Base-by-base conservation (phyloP, 371 early-diverging fungal genomes). In the Funneliformis caledonium region DNA sequence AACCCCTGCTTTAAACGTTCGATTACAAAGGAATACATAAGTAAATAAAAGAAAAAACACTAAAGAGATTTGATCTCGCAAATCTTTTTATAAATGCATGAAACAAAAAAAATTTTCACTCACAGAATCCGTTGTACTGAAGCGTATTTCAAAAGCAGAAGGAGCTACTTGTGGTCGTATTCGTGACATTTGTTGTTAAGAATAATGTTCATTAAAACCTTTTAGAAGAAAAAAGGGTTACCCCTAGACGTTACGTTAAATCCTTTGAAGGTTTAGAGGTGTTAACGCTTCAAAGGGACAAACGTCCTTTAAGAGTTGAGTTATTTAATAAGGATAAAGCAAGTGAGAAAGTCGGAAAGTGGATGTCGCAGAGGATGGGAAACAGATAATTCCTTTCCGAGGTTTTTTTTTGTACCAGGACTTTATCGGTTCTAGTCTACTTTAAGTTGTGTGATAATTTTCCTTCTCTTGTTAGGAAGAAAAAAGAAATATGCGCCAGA, bases 131-230 rank as follows among this genome's bases (percentile, higher is more conserved):
- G 75, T 42, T 16, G 43, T 45, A 45, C 45, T 70, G 42, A 75
- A 75, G 43, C 75, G 75, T 42, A 75, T 75, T 37, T 75, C 75
- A 59, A 75, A 75, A 47, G 72, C 72, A 60, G 75, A 31, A n/a
- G 75, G 75, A 10, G 26, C 61, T 16, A 31, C 42, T 74, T 74
- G 59, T 43, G 26, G 59, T 61, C 31, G 22, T 70, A 12, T 70
- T 1, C n/a, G 4, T 11, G 70, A 45, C 70, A 45, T 70, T 64
- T 70, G 26, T 22, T 26, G 12, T 48, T 22, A 37, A 37, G 37
- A 3, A 37, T 37, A 37, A 70, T 12, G 42, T 43, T 43, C 70
- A 42, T 70, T 22, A 70, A 70, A 42, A 70, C 42, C 42, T 67
- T 33, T 67, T 33, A 16, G 16, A 67, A 67, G 16, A 10, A n/a